Conservation (phyloP, 768 basidiomycete species). For the Russula compacta region DNA sequence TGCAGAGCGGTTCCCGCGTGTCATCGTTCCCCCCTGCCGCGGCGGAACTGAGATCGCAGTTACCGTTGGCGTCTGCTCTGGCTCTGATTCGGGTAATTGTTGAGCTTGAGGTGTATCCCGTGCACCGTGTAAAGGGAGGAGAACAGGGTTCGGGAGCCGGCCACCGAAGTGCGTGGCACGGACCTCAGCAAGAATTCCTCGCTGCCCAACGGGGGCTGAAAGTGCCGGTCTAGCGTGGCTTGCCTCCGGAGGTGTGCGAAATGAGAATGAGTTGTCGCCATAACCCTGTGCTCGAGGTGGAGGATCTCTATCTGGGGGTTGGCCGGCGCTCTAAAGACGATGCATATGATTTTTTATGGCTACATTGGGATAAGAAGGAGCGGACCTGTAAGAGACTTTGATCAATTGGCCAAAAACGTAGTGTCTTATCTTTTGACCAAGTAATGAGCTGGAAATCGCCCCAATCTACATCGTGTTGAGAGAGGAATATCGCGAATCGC, state of each 20-base stretch:
- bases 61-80: conserved; percentile 21
- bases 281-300: conserved; percentile 15
- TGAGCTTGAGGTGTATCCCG: neutral
- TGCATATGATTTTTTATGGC: neutral
- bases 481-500: neutral
- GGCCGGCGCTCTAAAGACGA: conserved; percentile 24
- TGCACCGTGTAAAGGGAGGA: conserved; percentile 21
- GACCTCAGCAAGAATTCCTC: conserved; percentile 62
- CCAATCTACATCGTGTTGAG: conserved; percentile 23
- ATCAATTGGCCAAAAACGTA: conserved; percentile 86
- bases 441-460: conserved; percentile 58
- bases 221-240: conserved; percentile 25
- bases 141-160: conserved; percentile 21
- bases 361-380: neutral
- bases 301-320: conserved; percentile 12
- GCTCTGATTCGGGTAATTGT: conserved; percentile 12
- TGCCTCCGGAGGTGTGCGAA: conserved; percentile 44
- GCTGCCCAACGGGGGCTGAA: conserved; percentile 59
- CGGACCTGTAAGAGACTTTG: conserved; percentile 58
- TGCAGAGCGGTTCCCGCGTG: conserved; percentile 37
- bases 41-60: conserved; percentile 10
- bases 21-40: conserved; percentile 34
- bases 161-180: conserved; percentile 39
- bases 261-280: conserved; percentile 34
- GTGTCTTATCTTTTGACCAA: conserved; percentile 84